Evolutionary conservation across 192 early-diverging fungal species (phyloP).

Genomic region (Coemansia sp.): DNA sequence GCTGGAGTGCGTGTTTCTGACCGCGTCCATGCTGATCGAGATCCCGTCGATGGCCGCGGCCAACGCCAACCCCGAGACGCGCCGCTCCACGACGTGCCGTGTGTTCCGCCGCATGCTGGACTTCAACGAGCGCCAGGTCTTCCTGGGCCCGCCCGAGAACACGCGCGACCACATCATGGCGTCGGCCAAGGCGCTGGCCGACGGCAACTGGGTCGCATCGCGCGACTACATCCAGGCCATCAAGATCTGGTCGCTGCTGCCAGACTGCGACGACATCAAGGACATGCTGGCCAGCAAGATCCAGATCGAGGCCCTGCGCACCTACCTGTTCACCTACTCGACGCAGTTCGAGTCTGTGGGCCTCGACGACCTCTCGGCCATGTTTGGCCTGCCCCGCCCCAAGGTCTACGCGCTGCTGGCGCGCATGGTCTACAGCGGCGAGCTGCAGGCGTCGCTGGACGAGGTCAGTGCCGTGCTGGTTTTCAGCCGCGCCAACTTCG

Average conservation of each 20-base stretch:
- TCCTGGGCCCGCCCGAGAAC: conserved; percentile 96
- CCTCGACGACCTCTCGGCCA: conserved; percentile 72
- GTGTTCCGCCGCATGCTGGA: conserved; percentile 91
- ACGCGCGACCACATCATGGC: conserved; percentile 99
- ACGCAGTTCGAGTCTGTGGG: conserved; percentile 87
- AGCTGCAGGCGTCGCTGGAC: conserved; percentile 85
- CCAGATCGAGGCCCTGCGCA: conserved; percentile 93
- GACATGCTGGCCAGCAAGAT: conserved; percentile 86
- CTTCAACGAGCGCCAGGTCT: conserved; percentile 93
- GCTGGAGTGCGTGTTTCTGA: conserved; percentile 94
- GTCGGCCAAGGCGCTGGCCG: conserved; percentile 84
- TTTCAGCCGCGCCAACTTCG: conserved; percentile 71
- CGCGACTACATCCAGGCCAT: conserved; percentile 81
- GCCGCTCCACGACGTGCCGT: conserved; percentile 79
- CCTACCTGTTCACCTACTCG: conserved; percentile 91
- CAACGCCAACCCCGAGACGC: conserved; percentile 53
- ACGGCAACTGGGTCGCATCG: conserved; percentile 90
- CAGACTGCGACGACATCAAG: conserved; percentile 75
- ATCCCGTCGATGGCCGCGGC: conserved; percentile 91
- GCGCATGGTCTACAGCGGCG: conserved; percentile 93
- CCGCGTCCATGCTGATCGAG: conserved; percentile 95
- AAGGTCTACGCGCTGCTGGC: conserved; percentile 74
- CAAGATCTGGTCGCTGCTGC: conserved; percentile 94
- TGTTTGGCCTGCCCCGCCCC: conserved; percentile 76
- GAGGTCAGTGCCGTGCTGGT: conserved; percentile 76